These are phyloP conservation scores for Clausena lansium DNA, from an alignment of 345 rosid genomes.

Conservation along the genomic window DNA sequence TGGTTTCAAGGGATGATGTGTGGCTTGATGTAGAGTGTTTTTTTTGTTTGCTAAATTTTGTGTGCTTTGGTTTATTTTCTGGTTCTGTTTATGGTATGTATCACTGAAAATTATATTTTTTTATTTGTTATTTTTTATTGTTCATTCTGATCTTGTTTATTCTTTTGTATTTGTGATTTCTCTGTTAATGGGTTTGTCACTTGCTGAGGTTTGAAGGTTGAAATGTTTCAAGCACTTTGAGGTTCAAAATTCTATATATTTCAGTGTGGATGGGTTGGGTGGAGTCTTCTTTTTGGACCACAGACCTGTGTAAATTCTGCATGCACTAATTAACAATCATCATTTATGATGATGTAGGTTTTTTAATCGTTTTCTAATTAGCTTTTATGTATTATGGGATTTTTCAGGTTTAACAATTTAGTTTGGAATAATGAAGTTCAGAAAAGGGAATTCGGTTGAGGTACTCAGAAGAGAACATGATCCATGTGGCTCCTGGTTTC, in stretches of 20 bases:
- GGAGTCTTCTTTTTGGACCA: background rate
- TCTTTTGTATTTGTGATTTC: background rate
- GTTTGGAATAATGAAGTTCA: conserved; percentile 27
- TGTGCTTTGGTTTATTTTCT: conserved; percentile 6
- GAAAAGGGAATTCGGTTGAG: conserved; percentile 33
- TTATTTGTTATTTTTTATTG: no score
- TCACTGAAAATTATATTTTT: background rate
- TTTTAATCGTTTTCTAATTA: background rate
- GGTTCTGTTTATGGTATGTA: background rate
- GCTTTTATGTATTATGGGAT: background rate
- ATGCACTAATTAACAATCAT: background rate
- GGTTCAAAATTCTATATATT: background rate
- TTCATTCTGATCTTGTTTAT: background rate
- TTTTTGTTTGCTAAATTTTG: conserved; percentile 3
- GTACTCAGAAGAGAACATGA: conserved; percentile 33
- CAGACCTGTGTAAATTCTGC: background rate
- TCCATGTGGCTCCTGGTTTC: conserved; percentile 39
- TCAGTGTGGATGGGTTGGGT: background rate
- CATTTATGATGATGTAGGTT: background rate
- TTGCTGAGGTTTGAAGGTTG: conserved; percentile 7
- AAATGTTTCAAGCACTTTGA: background rate
- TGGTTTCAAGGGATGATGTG: conserved; percentile 5
- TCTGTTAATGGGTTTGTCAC: conserved; percentile 10
- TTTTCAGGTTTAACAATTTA: conserved; percentile 16
- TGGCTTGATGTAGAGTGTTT: conserved; percentile 11